Evolutionary conservation across 1,284 basidiomycete species (phyloP), one percentile per base, ranked within the genome.

Genomic region (Pseudozyma tsukubaensis): DNA sequence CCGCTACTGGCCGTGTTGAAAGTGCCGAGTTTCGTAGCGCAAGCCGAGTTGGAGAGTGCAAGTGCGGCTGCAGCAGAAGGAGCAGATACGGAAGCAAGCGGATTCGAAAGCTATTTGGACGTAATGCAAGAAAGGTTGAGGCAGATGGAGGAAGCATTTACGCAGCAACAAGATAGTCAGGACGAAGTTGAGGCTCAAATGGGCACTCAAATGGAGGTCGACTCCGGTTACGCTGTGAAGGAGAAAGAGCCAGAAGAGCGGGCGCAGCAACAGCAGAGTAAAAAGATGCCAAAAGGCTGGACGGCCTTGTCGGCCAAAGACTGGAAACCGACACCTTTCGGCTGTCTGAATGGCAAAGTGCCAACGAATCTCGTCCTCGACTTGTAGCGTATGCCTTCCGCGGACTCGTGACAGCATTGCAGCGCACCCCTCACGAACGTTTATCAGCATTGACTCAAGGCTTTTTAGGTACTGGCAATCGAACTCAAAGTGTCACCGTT

Each of bases 301-400:
- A 47, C 40, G 13, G n/a, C n/a, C n/a, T 19, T 64, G 16, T 58
- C 58, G 13, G 10, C 35, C 1, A 14, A 45, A 6, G 47, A 47
- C 4, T 71, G 68, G 68, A 62, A 51, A 29, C 62, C 68, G 0
- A 71, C 62, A 6, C 68, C 68, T 7, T 58, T 71, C 13, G 68
- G 68, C 9, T 71, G 61, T 55, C 44, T 71, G 13, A 47, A 53
- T 16, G 68, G 68, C 40, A 50, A 39, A 7, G 59, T 71, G 12
- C 68, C n/a, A n/a, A n/a, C 68, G 12, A 49, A 61, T 18, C 62
- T 71, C n/a, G 48, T 61, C 1, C 53, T 63, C 14, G 49, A 59
- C 21, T 6, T 55, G 11, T 55, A 35, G 34, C n/a, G n/a, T n/a
- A n/a, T n/a, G n/a, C n/a, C n/a, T n/a, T n/a, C n/a, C n/a, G n/a